A percentile compares a stretch with the other conserved stretches of the same genome.
phyloP scores from a whole-genome alignment of 192 early-diverging fungal genomes.

The Borealophlyctis nickersoniae region DNA sequence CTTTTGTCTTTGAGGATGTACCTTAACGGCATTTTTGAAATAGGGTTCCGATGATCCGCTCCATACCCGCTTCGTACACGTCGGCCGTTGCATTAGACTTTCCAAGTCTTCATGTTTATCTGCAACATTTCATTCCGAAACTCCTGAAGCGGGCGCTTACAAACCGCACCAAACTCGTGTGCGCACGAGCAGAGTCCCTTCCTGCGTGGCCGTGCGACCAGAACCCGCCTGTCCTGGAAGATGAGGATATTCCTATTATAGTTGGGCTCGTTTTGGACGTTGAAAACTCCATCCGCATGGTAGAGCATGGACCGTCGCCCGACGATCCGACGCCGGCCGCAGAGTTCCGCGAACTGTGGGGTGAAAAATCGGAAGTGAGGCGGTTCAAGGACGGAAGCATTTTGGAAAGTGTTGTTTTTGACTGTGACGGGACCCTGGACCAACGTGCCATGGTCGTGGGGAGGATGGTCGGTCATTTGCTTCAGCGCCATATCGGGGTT shows the following conservation, averaged over 20 bases:
- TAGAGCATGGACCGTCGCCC: conserved; percentile 83
- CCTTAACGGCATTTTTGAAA: too few relatives aligned
- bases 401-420: conserved; percentile 84
- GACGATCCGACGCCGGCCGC: conserved; percentile 60
- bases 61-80: conserved; percentile 32
- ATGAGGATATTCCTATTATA: conserved; percentile 23
- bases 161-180: conserved; percentile 32
- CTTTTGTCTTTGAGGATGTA: too few relatives aligned
- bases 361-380: conserved; percentile 81
- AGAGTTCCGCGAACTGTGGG: conserved; percentile 82
- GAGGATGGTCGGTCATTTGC: conserved; percentile 72
- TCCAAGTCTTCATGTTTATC: conserved; percentile 32
- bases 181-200: conserved; percentile 11
- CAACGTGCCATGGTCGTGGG: conserved; percentile 69
- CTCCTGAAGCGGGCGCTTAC: conserved; percentile 41
- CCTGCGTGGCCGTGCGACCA: conserved; percentile 20
- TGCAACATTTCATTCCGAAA: conserved; percentile 24
- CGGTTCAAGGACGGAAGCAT: conserved; percentile 95
- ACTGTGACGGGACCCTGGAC: conserved; percentile 51
- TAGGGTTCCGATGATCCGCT: too few relatives aligned
- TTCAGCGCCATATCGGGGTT: conserved; percentile 70
- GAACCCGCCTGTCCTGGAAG: conserved; percentile 26
- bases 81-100: conserved; percentile 35
- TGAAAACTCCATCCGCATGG: conserved; percentile 63
- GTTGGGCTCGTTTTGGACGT: conserved; percentile 74